Percentiles rank a stretch among this genome's conserved stretches.
phyloP scores from a whole-genome alignment of 768 basidiomycete genomes.

The Lactarius indigo region DNA sequence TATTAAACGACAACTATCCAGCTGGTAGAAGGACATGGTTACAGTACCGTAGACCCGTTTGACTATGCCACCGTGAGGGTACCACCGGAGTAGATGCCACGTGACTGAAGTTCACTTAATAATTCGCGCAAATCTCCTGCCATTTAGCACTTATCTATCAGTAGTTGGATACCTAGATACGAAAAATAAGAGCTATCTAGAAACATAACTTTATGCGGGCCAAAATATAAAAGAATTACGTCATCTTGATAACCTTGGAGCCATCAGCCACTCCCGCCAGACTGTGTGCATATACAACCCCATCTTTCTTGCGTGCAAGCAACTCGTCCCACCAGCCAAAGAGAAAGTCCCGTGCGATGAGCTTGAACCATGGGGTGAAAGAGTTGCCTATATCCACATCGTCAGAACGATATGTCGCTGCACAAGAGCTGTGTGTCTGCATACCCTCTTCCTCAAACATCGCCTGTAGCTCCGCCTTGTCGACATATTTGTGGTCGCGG shows the following conservation, averaged over 20 bases:
- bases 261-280: conserved; percentile 66
- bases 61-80: too few species aligned
- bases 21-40: too few species aligned
- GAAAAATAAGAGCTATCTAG: too few species aligned
- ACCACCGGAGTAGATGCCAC: too few species aligned
- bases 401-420: conserved; percentile 5
- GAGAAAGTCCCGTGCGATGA: conserved; percentile 94
- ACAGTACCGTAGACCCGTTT: too few species aligned
- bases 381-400: conserved; percentile 53
- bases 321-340: conserved; percentile 99
- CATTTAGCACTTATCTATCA: too few species aligned
- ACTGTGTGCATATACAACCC: conserved; percentile 59
- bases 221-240: conserved; percentile 23
- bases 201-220: too few species aligned
- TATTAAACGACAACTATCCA: too few species aligned
- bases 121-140: too few species aligned
- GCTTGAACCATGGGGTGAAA: conserved; percentile 99
- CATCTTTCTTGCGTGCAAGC: conserved; percentile 53
- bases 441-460: conserved; percentile 85
- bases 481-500: conserved; percentile 84
- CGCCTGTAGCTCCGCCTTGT: conserved; percentile 79
- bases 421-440: conserved; percentile 21
- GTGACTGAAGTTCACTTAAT: too few species aligned
- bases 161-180: too few species aligned
- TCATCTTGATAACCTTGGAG: conserved; percentile 69